phyloP scores from a whole-genome alignment of 2,329 filamentous ascomycete genomes.

The Pseudogymnoascus sp. region DNA sequence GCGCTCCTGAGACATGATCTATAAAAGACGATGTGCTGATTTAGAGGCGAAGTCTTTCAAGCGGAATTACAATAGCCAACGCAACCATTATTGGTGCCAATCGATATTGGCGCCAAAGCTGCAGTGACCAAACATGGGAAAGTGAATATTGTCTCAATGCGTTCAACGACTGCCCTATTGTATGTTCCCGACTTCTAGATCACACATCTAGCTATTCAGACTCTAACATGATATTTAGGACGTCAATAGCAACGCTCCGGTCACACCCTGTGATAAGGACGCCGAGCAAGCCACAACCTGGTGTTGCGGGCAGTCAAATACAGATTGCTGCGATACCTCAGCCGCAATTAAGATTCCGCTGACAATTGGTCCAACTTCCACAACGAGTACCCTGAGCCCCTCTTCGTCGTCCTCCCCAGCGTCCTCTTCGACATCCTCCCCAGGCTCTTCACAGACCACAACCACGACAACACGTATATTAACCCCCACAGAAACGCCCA shows the following conservation, averaged over 20 bases:
- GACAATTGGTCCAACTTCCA: background rate
- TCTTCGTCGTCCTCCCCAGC: background rate
- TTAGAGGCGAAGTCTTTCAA: background rate
- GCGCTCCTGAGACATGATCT: background rate
- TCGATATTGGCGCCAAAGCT: background rate
- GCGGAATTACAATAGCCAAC: background rate
- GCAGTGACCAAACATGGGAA: background rate
- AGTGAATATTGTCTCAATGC: background rate
- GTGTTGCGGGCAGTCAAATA: background rate
- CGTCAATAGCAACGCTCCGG: background rate
- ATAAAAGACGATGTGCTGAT: background rate
- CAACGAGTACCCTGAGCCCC: background rate
- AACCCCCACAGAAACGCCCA: background rate
- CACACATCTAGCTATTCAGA: background rate
- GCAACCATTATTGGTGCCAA: background rate
- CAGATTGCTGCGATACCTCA: background rate
- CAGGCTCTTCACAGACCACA: background rate
- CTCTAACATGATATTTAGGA: background rate
- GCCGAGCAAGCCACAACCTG: background rate
- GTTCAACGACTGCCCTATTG: background rate
- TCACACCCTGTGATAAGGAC: background rate
- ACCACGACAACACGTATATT: background rate
- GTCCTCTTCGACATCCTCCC: background rate
- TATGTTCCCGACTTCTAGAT: background rate
- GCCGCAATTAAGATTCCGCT: background rate